phyloP scores from a whole-genome alignment of 257 asterid genomes.

The Paulownia fortunei region DNA sequence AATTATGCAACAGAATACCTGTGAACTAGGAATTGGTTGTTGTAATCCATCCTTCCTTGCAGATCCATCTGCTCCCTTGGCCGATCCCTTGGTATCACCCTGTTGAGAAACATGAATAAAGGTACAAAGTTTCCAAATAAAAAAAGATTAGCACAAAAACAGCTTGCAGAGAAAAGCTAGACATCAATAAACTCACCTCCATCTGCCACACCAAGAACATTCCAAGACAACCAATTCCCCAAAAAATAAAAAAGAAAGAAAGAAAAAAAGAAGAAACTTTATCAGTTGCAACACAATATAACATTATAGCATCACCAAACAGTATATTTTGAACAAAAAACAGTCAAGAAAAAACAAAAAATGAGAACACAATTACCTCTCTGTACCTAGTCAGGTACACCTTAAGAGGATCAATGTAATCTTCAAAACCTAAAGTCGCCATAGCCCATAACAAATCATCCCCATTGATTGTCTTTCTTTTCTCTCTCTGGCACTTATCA shows the following conservation, averaged over 20 bases:
- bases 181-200: conserved; percentile 63
- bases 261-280: conserved; percentile 7
- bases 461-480: conserved; percentile 88
- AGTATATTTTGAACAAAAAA: neutral
- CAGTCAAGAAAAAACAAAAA: neutral
- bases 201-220: conserved; percentile 59
- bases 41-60: conserved; percentile 69
- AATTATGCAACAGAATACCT: conserved; percentile 43
- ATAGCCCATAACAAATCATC: conserved; percentile 93
- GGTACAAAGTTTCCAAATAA: neutral
- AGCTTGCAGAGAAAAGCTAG: neutral
- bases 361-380: conserved; percentile 58
- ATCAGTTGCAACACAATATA: conserved; percentile 37
- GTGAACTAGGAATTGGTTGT: conserved; percentile 53
- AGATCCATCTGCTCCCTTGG: conserved; percentile 77
- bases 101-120: conserved; percentile 34
- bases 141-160: conserved; percentile 5
- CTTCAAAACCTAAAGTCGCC: conserved; percentile 94
- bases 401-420: conserved; percentile 88
- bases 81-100: conserved; percentile 92
- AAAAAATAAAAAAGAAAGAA: neutral
- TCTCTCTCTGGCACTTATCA: conserved; percentile 93
- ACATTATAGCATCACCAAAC: conserved; percentile 6
- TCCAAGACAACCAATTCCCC: conserved; percentile 29
- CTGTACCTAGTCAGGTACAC: conserved; percentile 76